phyloP scores from a whole-genome alignment of 306 rosid genomes.

The Cicer judaicum region DNA sequence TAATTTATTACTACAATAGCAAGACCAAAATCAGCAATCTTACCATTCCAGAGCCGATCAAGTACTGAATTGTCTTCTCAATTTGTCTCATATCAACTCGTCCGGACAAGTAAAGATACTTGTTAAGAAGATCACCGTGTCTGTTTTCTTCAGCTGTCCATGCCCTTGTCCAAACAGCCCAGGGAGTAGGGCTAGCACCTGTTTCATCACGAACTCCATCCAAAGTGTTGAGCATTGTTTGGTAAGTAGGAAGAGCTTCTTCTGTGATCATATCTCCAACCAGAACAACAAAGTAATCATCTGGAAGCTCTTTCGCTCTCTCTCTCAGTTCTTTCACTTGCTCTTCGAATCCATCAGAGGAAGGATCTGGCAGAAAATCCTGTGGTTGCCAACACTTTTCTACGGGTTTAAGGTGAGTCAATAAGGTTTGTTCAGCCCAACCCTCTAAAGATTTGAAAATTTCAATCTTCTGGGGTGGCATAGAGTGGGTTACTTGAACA shows the following conservation, averaged over 20 bases:
- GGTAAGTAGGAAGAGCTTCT: constrained; percentile 95
- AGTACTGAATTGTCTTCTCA: constrained; percentile 89
- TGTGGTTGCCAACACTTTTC: constrained; percentile 97
- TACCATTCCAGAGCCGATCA: constrained; percentile 95
- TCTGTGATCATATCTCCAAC: constrained; percentile 96
- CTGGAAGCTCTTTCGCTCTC: constrained; percentile 85
- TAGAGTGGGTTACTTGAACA: constrained; percentile 84
- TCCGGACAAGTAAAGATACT: constrained; percentile 86
- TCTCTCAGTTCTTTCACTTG: constrained; percentile 78
- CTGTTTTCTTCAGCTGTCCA: constrained; percentile 98
- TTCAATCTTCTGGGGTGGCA: constrained; percentile 90
- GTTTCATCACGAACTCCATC: constrained; percentile 95
- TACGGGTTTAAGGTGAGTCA: constrained; percentile 78
- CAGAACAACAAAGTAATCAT: constrained; percentile 85
- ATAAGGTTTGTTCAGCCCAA: constrained; percentile 84
- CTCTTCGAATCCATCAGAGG: constrained; percentile 79
- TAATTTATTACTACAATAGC: constrained; percentile 29
- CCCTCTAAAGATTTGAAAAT: constrained; percentile 81
- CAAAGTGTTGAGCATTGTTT: constrained; percentile 88
- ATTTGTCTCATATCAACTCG: constrained; percentile 93
- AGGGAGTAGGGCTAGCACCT: constrained; percentile 85
- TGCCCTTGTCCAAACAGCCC: constrained; percentile 97
- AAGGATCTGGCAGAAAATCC: constrained; percentile 84
- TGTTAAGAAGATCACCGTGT: constrained; percentile 92
- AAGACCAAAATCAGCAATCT: constrained; percentile 35